Conservation (phyloP, 2,329 filamentous ascomycete species). For the Fusarium sp. region DNA sequence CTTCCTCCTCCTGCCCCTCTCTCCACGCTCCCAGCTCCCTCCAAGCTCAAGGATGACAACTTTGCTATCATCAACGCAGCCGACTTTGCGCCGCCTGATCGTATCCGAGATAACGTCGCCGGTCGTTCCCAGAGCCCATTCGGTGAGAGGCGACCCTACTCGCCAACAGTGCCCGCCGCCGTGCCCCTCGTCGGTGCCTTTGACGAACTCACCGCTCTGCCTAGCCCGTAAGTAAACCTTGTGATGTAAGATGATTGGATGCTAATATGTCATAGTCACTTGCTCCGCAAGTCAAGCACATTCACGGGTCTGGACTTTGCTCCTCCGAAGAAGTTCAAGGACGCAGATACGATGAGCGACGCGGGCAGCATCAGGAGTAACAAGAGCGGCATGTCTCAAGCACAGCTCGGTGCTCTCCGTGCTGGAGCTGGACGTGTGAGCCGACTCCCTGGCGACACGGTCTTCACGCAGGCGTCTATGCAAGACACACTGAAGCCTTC, state of each 20-base stretch:
- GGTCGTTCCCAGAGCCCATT: conserved; percentile 72
- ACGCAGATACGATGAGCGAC: conserved; percentile 67
- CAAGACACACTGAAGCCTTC: conserved; percentile 65
- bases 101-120: conserved; percentile 69
- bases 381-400: conserved; percentile 73
- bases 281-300: conserved; percentile 77
- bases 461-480: conserved; percentile 77
- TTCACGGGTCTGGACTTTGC: conserved; percentile 85
- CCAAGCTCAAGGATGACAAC: conserved; percentile 81
- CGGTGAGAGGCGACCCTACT: conserved; percentile 74
- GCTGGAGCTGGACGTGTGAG: conserved; percentile 86
- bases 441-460: conserved; percentile 79
- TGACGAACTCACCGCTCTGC: conserved; percentile 83
- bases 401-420: conserved; percentile 75
- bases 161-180: conserved; percentile 73
- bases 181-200: conserved; percentile 84
- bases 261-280: conserved; percentile 60
- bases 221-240: conserved; percentile 79
- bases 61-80: conserved; percentile 72
- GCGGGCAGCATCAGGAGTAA: conserved; percentile 72
- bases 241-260: background rate
- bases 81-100: conserved; percentile 85
- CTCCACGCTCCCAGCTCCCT: conserved; percentile 80
- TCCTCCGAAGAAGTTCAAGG: conserved; percentile 76
- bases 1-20: conserved; percentile 76